These are phyloP conservation scores for Paraleonurus japonicus DNA, from an alignment of 257 asterid genomes.

Conservation along the genomic window DNA sequence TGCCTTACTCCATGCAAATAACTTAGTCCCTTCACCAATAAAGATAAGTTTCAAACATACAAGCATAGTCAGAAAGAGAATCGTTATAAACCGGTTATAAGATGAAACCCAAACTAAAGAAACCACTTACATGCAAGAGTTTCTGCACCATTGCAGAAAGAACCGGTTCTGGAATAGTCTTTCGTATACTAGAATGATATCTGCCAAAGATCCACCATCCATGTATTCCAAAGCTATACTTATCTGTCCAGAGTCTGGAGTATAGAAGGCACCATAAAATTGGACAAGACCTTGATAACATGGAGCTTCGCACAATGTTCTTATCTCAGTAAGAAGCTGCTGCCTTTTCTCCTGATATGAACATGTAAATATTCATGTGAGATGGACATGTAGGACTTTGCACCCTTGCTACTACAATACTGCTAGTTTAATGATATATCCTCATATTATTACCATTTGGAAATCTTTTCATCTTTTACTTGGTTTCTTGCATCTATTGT, in stretches of 20 bases:
- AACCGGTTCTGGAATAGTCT: conserved; percentile 72
- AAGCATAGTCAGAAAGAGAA: background rate
- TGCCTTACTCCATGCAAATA: conserved; percentile 93
- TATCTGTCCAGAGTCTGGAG: conserved; percentile 97
- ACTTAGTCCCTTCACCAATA: conserved; percentile 68
- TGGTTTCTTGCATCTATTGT: conserved; percentile 9
- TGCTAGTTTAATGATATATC: background rate
- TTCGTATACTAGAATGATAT: conserved; percentile 57
- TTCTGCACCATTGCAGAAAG: conserved; percentile 87
- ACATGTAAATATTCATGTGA: conserved; percentile 21
- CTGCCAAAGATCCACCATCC: conserved; percentile 99
- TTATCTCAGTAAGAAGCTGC: conserved; percentile 94
- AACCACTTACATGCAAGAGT: conserved; percentile 65
- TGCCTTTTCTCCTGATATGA: conserved; percentile 88
- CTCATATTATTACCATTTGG: background rate
- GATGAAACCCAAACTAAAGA: conserved; percentile 11
- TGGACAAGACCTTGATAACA: conserved; percentile 84
- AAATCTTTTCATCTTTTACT: background rate
- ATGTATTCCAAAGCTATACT: conserved; percentile 96
- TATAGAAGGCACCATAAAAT: conserved; percentile 93
- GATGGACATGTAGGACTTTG: background rate
- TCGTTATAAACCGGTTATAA: background rate
- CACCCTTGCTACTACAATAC: background rate
- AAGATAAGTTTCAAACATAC: conserved; percentile 23
- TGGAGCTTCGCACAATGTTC: conserved; percentile 97